These are phyloP conservation scores for Fusarium concolor DNA, from an alignment of 2,329 filamentous ascomycete genomes.

Conservation along the genomic window DNA sequence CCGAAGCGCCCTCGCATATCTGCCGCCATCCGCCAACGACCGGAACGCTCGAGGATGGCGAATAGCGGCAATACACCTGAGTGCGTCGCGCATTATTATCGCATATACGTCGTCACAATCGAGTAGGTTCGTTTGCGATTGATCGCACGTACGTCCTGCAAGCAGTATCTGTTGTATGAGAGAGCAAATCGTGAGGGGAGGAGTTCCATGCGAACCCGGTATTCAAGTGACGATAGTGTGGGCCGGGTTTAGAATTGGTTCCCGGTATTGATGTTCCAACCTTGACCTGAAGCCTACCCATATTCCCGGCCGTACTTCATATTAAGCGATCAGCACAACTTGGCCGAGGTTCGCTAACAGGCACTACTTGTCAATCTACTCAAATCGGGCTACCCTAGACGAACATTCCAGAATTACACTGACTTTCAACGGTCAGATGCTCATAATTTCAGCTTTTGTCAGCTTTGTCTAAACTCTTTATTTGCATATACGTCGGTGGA, in stretches of 20 bases:
- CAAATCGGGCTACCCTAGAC: slow-evolving; percentile 33
- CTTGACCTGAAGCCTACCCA: slow-evolving; percentile 37
- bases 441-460: neutral
- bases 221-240: slow-evolving; percentile 44
- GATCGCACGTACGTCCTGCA: slow-evolving; percentile 20
- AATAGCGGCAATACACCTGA: slow-evolving; percentile 34
- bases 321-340: slow-evolving; percentile 37
- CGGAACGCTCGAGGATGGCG: slow-evolving; percentile 28
- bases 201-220: slow-evolving; percentile 40
- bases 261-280: slow-evolving; percentile 29
- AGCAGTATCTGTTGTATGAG: slow-evolving; percentile 9
- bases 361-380: slow-evolving; percentile 24
- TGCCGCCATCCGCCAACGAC: slow-evolving; percentile 26
- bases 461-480: too few species aligned
- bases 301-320: slow-evolving; percentile 29
- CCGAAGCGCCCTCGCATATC: slow-evolving; percentile 38
- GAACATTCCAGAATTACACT: slow-evolving; percentile 1
- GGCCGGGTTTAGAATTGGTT: slow-evolving; percentile 45
- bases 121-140: slow-evolving; percentile 2
- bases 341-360: slow-evolving; percentile 35
- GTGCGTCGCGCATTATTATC: slow-evolving; percentile 36
- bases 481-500: neutral
- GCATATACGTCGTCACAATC: slow-evolving; percentile 10
- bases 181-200: slow-evolving; percentile 34
- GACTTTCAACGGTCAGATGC: slow-evolving; percentile 1